A percentile compares a stretch with the other conserved stretches of the same genome.
Conservation (phyloP, 2,329 filamentous ascomycete species). For the Zasmidium citrigriseum region DNA sequence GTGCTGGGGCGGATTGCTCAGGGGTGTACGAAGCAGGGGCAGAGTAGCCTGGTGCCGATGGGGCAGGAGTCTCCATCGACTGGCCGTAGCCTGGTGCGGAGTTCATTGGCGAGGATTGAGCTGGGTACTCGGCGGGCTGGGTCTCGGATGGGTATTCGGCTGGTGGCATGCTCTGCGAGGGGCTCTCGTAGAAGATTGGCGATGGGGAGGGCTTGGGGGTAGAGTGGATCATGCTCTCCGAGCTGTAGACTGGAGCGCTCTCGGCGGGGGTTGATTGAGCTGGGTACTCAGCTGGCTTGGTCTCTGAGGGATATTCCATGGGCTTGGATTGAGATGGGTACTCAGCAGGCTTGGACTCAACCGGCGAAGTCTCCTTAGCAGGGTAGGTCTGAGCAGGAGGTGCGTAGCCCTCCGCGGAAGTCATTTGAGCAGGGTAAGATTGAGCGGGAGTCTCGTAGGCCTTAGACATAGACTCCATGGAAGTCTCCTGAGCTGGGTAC, state of each 20-base stretch:
- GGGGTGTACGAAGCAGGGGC: not conserved
- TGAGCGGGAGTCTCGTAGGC: not conserved
- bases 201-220: not conserved
- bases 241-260: not conserved
- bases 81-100: no score
- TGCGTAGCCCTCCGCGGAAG: not conserved
- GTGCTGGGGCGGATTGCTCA: not conserved
- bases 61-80: no score
- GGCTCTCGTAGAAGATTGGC: not conserved
- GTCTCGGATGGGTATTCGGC: not conserved
- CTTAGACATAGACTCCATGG: not conserved
- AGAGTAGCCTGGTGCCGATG: not conserved
- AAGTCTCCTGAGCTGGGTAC: not conserved
- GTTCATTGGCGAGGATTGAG: not conserved
- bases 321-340: not conserved
- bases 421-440: not conserved
- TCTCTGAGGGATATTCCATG: not conserved
- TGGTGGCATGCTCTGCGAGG: not conserved
- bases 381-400: not conserved
- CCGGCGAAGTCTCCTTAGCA: not conserved
- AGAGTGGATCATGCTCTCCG: no score
- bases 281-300: not conserved
- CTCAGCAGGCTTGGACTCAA: not conserved
- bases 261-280: not conserved
- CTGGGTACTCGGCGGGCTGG: not conserved